Base-by-base conservation (phyloP, 352 stramenopile species). In the Saprolegnia diclina region DNA sequence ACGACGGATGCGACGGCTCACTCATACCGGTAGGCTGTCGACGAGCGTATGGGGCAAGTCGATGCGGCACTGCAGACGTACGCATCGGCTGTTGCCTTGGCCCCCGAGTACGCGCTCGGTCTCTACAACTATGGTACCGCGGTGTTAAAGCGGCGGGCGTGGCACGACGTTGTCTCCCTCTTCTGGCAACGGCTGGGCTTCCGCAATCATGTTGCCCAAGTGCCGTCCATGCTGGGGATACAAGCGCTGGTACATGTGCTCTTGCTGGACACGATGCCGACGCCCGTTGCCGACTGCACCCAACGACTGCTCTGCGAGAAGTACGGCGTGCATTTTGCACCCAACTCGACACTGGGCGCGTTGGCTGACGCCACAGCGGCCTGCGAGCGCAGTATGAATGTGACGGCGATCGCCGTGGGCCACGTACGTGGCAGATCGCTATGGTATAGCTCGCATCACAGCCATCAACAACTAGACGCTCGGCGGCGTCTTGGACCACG, bases 91-190 rank as follows among this genome's bases (percentile, higher is more conserved):
- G 22, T 63, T 5, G 29, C 55, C 5, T 18, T 63, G 29, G 32
- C 42, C 26, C 35, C 55, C 9, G n/a, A 19, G 11, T 29, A 63
- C 35, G 11, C 55, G 32, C 11, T 50, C 19, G 29, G 22, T 24
- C 55, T 37, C 13, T 63, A 63, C 55, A 63, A 63, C 35, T 19
- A 45, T 22, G 55, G 55, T 9, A 63, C 48, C n/a, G 40, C 55
- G 16, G 4, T 63, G 55, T 11, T 63, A 3, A 14, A 22, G 16
- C 11, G 22, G 18, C 5, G 35, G 18, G 24, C 16, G n/a, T 21
- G 11, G 11, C 16, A 63, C 6, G 24, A 24, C 13, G 55, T 48
- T 5, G 35, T 63, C 5, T 9, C 11, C 35, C 13, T 29, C 11
- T 50, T 32, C 29, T 29, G 18, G 18, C 9, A 9, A 11, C 5